Evolutionary conservation across 2,329 filamentous ascomycete species (phyloP), one percentile per base, ranked within the genome.

Genomic region (Penicillium corylophilum): DNA sequence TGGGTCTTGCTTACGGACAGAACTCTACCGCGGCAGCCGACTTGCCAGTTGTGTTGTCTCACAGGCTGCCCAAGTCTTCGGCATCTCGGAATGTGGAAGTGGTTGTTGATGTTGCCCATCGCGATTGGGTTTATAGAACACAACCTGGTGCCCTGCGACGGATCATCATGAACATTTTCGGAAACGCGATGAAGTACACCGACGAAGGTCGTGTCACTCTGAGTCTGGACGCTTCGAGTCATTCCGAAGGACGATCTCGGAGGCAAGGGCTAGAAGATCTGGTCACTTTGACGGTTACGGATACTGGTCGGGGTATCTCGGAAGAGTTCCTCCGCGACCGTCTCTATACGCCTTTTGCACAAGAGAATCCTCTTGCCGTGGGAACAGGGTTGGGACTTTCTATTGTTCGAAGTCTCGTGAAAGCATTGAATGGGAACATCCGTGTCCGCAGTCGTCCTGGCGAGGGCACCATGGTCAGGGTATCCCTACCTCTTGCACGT

Each of bases 221-320:
- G 3, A 69, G 63, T 2, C 55, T 81, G 12, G 63, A 67, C 23
- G 60, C 64, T 7, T 55, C 62, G 0, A 64, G 68, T 47, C 53
- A 64, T 2, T 65, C 63, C 0, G 65, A 70, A 33, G 55, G 62
- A 31, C 68, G 67, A 15, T 60, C 58, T n/a, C 66, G 61, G 2
- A 61, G 66, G 5, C 63, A 71, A 22, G 68, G 65, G 6, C 46
- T 64, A 1, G 66, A 70, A 44, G 70, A 73, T 6, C 45, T 70
- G 16, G 62, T 72, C 3, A 66, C 66, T 0, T 50, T 82, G 15
- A 79, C 74, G 0, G 79, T 89, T 1, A 73, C 75, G 0, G 86
- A 89, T 58, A 85, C 86, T 0, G 87, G 86, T 1, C 78, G 78
- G 40, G 87, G 86, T 1, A 89, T 89, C 29, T 79, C 79, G 0